Base-by-base conservation (phyloP, 495 filamentous ascomycete species). In the Echria macrotheca region DNA sequence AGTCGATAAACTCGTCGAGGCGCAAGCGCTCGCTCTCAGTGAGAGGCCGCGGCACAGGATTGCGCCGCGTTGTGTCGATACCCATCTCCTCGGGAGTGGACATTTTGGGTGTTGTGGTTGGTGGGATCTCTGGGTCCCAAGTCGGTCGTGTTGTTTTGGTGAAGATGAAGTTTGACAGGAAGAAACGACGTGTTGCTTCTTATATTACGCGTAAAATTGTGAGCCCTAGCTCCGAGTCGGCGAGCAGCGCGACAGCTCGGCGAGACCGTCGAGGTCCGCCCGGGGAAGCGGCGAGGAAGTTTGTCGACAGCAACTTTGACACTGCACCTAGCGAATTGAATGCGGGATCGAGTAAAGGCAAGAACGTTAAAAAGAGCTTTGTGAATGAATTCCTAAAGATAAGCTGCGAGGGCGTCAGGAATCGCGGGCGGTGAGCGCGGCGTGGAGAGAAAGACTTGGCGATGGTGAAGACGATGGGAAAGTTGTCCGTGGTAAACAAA, bases 1-100 rank as follows among this genome's bases (percentile, higher is more conserved):
- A 72, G 52, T 97, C 91, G 40, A 88, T 79, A 63, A 88, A 98
- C 63, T 97, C 91, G 22, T 96, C 87, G 35, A 98, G 75, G 29
- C 82, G 81, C 52, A 83, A 80, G 36, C 82, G 83, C 72, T 98
- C 93, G 1, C 73, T 64, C 28, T 95, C 87, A n/a, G 82, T 75
- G 24, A 97, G 70, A 50, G 82, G 80, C 40, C 94, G 81, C 5
- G 93, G 87, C 55, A 77, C 79, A 63, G 86, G 84, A 68, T 95
- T 96, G 63, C 94, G 85, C 59, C 89, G 80, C 55, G 66, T 81
- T 49, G 79, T 71, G 69, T 96, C 89, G 61, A 93, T 86, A 62
- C 93, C 87, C 59, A 68, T 65, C 17, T 59, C 52, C 46, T 65
- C 57, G 6, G 45, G 55, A 19, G 53, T 49, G 18, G 53, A n/a